Evolutionary conservation across 768 basidiomycete species (phyloP).

Genomic region (Chalciporus chontae): DNA sequence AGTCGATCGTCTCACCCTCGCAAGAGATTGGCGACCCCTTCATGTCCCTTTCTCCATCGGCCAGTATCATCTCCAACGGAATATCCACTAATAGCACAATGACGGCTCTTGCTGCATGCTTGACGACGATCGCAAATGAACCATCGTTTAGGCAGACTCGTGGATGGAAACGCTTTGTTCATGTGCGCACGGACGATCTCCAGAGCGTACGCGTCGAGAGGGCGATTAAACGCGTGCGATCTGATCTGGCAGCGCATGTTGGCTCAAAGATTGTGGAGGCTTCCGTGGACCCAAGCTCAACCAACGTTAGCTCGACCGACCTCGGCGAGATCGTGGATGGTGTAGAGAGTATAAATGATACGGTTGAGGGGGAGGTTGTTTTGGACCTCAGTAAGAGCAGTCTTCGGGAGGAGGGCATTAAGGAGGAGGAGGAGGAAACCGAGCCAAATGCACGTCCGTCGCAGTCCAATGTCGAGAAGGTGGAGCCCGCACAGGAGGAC

Average conservation of each 20-base stretch:
- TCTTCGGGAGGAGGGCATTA: constrained; percentile 21
- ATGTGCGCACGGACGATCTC: constrained; percentile 82
- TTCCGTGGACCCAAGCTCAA: constrained; percentile 20
- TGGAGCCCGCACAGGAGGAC: constrained; percentile 20
- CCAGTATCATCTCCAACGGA: constrained; percentile 15
- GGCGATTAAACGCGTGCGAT: constrained; percentile 83
- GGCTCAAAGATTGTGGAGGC: constrained; percentile 34
- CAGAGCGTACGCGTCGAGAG: constrained; percentile 85
- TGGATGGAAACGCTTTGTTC: constrained; percentile 83
- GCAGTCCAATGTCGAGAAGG: constrained; percentile 5
- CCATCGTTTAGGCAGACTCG: constrained; percentile 57
- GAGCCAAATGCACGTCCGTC: constrained; percentile 3
- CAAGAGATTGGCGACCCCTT: constrained; percentile 65
- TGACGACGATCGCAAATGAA: constrained; percentile 75
- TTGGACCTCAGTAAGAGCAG: constrained; percentile 13
- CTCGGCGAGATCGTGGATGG: constrained; percentile 32
- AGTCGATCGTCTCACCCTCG: constrained; percentile 45
- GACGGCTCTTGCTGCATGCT: constrained; percentile 71
- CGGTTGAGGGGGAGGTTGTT: constrained; percentile 19
- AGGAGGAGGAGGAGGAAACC: constrained; percentile 27
- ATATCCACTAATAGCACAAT: constrained; percentile 46
- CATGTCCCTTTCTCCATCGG: constrained; percentile 35
- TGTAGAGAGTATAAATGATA: constrained; percentile 30
- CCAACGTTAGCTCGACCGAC: constrained; percentile 27
- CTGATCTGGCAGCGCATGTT: constrained; percentile 75